Evolutionary conservation across 192 early-diverging fungal species (phyloP), one percentile per base, ranked within the genome.

Genomic region (Coemansia sp.): DNA sequence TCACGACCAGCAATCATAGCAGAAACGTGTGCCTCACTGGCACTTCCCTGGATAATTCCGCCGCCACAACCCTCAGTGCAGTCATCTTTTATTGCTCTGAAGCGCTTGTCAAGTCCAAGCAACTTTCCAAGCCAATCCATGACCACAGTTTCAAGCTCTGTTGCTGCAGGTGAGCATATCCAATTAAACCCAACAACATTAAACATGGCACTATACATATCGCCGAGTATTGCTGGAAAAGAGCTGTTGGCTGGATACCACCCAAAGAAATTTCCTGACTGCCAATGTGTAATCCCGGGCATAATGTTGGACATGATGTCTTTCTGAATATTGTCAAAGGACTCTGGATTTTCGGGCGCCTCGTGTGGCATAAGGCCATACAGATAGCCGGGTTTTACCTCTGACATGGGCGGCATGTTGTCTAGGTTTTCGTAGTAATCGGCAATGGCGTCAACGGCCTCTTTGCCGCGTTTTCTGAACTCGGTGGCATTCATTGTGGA

Each of bases 261-360:
- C 39, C 73, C 83, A 53, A 85, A 89, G 64, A 89, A 89, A 76
- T 87, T 86, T 0, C 72, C 75, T 10, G 85, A 85, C 75, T 90
- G 88, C 88, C 88, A 90, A 73, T 89, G 88, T 1, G 88, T 89
- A 17, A 89, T 80, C 2, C 88, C 87, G 2, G 88, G 88, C 58
- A 88, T 78, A 54, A 90, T 90, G 63, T 85, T 86, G 8, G 57
- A 56, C 51, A 84, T 57, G 25, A 90, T 73, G 50, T 90, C 76
- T 3, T 51, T 54, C 22, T 70, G 57, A n/a, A 87, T 76, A 6
- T 21, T 36, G n/a, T 86, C 78, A 29, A 80, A 81, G 8, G 70
- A 64, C 39, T 83, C 80, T 9, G 81, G 81, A 1, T 62, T 51
- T 59, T 89, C 84, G 0, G 88, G 88, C 5, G 85, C 83, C 52